phyloP scores from a whole-genome alignment of 1,139 yeast species.

The Sugiyamaella castrensis region DNA sequence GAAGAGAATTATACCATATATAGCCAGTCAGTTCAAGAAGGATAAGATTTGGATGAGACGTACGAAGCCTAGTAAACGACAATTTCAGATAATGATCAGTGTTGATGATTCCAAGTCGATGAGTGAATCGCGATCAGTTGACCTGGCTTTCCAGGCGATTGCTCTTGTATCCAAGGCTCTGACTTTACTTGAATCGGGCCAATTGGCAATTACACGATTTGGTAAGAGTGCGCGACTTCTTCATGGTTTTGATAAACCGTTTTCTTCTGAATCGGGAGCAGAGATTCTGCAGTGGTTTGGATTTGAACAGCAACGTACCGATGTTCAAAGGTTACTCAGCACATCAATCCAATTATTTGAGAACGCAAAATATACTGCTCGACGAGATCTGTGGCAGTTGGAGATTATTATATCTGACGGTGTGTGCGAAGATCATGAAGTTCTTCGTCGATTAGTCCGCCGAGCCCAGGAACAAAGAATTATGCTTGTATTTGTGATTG shows the following conservation, averaged over 20 bases:
- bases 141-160: conserved; percentile 89
- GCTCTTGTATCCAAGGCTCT: conserved; percentile 92
- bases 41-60: conserved; percentile 98
- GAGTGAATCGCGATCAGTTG: conserved; percentile 89
- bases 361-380: conserved; percentile 48
- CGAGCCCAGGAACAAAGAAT: conserved; percentile 88
- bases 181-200: conserved; percentile 93
- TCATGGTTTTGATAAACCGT: conserved; percentile 86
- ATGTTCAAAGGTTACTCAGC: conserved; percentile 68
- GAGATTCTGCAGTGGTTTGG: conserved; percentile 83
- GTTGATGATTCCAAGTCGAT: conserved; percentile 97
- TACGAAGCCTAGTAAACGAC: conserved; percentile 95
- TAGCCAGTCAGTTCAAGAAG: conserved; percentile 95
- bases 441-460: conserved; percentile 77
- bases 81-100: conserved; percentile 96
- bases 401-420: conserved; percentile 94
- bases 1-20: conserved; percentile 96
- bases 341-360: conserved; percentile 74
- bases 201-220: conserved; percentile 83
- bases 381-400: conserved; percentile 79
- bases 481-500: conserved; percentile 92
- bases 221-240: conserved; percentile 83
- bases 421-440: conserved; percentile 90
- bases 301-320: conserved; percentile 85
- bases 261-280: conserved; percentile 80